phyloP scores from a whole-genome alignment of 495 filamentous ascomycete species.

The Pyrenopolyporus hunteri region DNA sequence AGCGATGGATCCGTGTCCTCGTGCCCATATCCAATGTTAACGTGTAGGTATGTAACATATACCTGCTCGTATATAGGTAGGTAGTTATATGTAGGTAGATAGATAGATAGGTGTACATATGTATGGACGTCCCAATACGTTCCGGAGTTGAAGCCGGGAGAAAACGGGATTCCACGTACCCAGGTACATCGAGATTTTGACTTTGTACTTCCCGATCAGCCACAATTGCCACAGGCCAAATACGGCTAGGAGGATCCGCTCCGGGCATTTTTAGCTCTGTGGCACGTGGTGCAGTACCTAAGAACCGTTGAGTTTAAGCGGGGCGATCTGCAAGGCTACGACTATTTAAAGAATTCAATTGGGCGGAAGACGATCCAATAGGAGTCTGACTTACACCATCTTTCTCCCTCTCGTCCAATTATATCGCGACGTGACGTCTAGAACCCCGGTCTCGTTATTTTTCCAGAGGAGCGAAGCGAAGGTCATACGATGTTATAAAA shows the following conservation, averaged over 20 bases:
- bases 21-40: too few relatives aligned
- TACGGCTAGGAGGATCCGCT: background rate
- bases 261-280: constrained; percentile 1
- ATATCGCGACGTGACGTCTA: constrained; percentile 14
- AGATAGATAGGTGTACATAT: background rate
- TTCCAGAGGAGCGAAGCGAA: constrained; percentile 28
- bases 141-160: constrained; percentile 12
- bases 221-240: constrained; percentile 16
- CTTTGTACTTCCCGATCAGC: constrained; percentile 3
- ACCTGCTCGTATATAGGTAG: too few relatives aligned
- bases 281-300: constrained; percentile 12
- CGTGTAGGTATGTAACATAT: background rate
- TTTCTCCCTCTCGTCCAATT: constrained; percentile 28
- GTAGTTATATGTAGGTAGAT: background rate
- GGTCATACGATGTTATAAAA: constrained; percentile 43
- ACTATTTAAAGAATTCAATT: constrained; percentile 2
- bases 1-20: background rate
- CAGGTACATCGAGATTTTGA: too few relatives aligned
- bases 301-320: constrained; percentile 26
- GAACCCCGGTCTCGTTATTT: constrained; percentile 21
- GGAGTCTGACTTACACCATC: background rate
- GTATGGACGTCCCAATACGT: background rate
- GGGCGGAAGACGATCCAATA: constrained; percentile 12
- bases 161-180: constrained; percentile 9
- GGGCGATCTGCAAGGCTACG: constrained; percentile 20